A percentile compares a stretch with the other conserved stretches of the same genome.
Evolutionary conservation across 2,329 filamentous ascomycete species (phyloP).

Genomic region (Chaetomium sp.): DNA sequence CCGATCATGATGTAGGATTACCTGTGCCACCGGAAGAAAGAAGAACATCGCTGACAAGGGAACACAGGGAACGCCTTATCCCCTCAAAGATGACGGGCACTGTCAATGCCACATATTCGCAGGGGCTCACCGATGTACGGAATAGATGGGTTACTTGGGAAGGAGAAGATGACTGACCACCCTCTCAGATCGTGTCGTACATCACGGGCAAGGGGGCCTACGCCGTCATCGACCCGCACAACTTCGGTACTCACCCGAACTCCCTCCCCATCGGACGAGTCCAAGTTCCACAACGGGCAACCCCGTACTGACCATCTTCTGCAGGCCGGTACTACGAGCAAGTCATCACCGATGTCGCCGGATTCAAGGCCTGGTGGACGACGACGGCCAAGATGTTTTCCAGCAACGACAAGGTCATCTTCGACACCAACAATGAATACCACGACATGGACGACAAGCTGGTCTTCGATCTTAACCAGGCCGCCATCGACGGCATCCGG

Average conservation of each 20-base stretch:
- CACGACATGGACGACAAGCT: constrained; percentile 62
- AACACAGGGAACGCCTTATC: constrained; percentile 55
- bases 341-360: constrained; percentile 55
- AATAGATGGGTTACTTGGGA: not conserved
- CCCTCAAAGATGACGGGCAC: constrained; percentile 48
- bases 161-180: constrained; percentile 35
- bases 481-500: constrained; percentile 64
- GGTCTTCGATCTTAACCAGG: constrained; percentile 63
- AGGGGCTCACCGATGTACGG: constrained; percentile 42
- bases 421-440: constrained; percentile 70
- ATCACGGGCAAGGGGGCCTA: constrained; percentile 40
- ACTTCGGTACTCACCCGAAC: constrained; percentile 48
- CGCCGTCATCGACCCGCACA: constrained; percentile 56
- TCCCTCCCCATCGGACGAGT: not conserved
- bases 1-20: constrained; percentile 55
- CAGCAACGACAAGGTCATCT: constrained; percentile 58
- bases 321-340: constrained; percentile 51
- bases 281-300: not conserved
- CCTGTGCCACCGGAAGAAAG: not conserved
- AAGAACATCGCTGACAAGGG: constrained; percentile 36
- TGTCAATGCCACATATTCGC: constrained; percentile 38
- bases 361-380: constrained; percentile 60
- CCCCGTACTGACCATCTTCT: not conserved
- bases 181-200: constrained; percentile 38
- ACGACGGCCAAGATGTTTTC: constrained; percentile 57